Evolutionary conservation across 1,284 basidiomycete species (phyloP).

Genomic region (Puccinia polysora): DNA sequence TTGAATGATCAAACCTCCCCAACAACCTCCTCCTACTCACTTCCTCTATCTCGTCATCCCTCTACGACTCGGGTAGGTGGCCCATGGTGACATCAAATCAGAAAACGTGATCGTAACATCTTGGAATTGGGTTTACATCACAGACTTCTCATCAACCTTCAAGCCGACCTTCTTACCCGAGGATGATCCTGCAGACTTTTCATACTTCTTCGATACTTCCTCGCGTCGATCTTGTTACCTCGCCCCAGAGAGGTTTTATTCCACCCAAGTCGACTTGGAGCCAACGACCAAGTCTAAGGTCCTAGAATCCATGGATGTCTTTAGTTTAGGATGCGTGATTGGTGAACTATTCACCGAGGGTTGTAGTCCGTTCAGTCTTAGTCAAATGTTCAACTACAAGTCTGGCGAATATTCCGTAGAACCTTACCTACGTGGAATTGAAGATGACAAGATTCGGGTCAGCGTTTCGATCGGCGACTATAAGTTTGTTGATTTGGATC

Average conservation of each 20-base stretch:
- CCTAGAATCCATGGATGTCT: conserved; percentile 96
- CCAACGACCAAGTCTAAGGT: conserved; percentile 66
- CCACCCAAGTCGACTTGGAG: conserved; percentile 65
- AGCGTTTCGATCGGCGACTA: conserved; percentile 50
- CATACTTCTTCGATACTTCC: conserved; percentile 95
- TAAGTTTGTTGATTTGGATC: too few relatives aligned
- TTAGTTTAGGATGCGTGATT: conserved; percentile 89
- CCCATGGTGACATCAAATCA: conserved; percentile 96
- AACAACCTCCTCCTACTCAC: not conserved
- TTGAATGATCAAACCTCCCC: not conserved
- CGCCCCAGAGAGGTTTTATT: conserved; percentile 93
- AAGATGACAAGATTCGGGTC: conserved; percentile 74
- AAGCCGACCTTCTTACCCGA: conserved; percentile 93
- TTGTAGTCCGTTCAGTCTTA: conserved; percentile 84
- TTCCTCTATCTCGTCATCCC: not conserved
- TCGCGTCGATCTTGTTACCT: conserved; percentile 89
- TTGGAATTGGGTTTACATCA: conserved; percentile 90
- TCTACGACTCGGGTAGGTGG: conserved; percentile 62
- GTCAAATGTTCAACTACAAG: conserved; percentile 91
- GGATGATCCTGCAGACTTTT: conserved; percentile 95
- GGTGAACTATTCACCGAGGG: conserved; percentile 96
- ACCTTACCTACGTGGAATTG: conserved; percentile 67
- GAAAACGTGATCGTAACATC: conserved; percentile 96
- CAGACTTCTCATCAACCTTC: conserved; percentile 88
- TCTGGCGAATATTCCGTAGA: conserved; percentile 78